Conservation (phyloP, 805 yeast genomes). For the Priceomyces carsonii region DNA sequence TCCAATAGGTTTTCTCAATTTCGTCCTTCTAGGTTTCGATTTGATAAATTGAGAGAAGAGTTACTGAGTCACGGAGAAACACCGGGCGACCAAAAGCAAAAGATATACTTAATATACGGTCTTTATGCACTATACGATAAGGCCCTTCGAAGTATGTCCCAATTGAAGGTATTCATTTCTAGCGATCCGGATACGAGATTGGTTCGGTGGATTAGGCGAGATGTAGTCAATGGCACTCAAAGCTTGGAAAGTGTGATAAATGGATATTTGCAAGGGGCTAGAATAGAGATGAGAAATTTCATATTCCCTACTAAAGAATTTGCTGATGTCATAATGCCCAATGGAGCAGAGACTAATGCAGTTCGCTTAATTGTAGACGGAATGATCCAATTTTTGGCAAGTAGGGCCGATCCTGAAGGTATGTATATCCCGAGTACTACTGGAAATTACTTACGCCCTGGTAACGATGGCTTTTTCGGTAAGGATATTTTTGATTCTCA, state of each 20-base stretch:
- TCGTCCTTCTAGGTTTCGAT: conserved; percentile 47
- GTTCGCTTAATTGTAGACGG: conserved; percentile 66
- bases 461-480: conserved; percentile 19
- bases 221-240: conserved; percentile 22
- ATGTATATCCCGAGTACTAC: conserved; percentile 12
- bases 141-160: conserved; percentile 53
- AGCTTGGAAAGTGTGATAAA: conserved; percentile 40
- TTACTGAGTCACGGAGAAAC: conserved; percentile 11
- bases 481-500: conserved; percentile 39
- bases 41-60: conserved; percentile 23
- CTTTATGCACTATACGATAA: conserved; percentile 74
- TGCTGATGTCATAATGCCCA: conserved; percentile 75
- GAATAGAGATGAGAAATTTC: conserved; percentile 67
- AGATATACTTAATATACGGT: conserved; percentile 61
- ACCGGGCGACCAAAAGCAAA: conserved; percentile 20
- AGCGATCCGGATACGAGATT: conserved; percentile 84
- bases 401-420: conserved; percentile 11
- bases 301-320: conserved; percentile 67
- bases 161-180: conserved; percentile 73
- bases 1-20: not conserved
- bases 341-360: conserved; percentile 64
- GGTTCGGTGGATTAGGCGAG: conserved; percentile 69
- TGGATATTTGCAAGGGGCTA: conserved; percentile 53
- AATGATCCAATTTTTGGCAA: conserved; percentile 39
- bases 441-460: conserved; percentile 30